These are phyloP conservation scores for Leptographium radiaticola DNA, from an alignment of 2,329 filamentous ascomycete species.

Conservation along the genomic window DNA sequence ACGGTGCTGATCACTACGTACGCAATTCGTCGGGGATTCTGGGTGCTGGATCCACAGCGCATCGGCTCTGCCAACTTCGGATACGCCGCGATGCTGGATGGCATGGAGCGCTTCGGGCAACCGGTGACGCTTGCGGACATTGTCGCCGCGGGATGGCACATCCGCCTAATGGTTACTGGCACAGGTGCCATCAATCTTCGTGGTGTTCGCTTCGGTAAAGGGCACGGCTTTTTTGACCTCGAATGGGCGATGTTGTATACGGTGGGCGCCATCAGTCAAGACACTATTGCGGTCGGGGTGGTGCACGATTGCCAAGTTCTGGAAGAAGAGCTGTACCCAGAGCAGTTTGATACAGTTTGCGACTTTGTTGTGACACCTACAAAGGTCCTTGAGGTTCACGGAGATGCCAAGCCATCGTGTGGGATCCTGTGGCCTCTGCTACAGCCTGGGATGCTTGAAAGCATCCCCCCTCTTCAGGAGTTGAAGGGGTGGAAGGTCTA, in stretches of 20 bases:
- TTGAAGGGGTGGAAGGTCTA: background rate
- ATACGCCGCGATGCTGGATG: conserved; percentile 3
- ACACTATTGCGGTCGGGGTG: background rate
- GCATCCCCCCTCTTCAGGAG: conserved; percentile 3
- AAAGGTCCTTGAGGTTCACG: background rate
- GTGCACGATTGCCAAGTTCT: conserved; percentile 7
- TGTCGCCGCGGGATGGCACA: background rate
- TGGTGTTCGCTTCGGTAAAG: conserved; percentile 5
- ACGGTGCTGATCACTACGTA: conserved; percentile 1
- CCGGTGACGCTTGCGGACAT: background rate
- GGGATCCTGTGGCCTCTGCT: conserved; percentile 2
- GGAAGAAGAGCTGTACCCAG: background rate
- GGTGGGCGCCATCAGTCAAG: background rate
- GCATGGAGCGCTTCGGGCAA: background rate
- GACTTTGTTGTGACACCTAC: conserved; percentile 3
- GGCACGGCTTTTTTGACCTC: conserved; percentile 6
- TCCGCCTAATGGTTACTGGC: conserved; percentile 4
- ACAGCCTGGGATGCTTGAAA: conserved; percentile 1
- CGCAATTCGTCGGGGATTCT: conserved; percentile 4
- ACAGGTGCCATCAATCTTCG: conserved; percentile 1
- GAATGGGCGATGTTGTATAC: conserved; percentile 4
- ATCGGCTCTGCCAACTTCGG: background rate
- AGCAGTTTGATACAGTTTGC: conserved; percentile 3
- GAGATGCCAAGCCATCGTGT: background rate
- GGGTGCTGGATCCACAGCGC: conserved; percentile 1